These are phyloP conservation scores for Talaromyces nanjingensis DNA, from an alignment of 495 filamentous ascomycete species.

Conservation along the genomic window DNA sequence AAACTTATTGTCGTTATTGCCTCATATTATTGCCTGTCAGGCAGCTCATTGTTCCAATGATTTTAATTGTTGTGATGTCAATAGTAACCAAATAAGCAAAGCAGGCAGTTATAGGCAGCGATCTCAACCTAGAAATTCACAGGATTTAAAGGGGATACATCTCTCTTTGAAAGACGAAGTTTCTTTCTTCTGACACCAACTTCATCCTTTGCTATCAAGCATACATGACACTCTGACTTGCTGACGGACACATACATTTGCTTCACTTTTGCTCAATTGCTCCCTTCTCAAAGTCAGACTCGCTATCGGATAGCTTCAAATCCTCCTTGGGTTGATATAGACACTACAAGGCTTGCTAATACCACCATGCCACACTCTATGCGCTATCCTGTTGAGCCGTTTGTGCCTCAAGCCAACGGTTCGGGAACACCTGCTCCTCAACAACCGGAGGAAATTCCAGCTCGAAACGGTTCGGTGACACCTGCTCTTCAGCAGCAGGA, in stretches of 20 bases:
- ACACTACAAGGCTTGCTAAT: not conserved
- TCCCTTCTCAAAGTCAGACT: not conserved
- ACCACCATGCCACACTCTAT: not conserved
- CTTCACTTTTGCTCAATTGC: not conserved
- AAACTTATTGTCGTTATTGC: not conserved
- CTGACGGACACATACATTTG: not conserved
- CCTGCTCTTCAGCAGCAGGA: too few species aligned
- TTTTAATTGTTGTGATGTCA: not conserved
- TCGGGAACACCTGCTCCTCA: not conserved
- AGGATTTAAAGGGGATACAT: not conserved
- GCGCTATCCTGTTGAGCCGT: not conserved
- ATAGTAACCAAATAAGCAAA: not conserved
- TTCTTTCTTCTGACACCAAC: not conserved
- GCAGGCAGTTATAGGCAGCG: not conserved
- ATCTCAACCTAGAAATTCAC: not conserved
- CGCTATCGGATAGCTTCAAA: not conserved
- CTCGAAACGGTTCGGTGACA: too few species aligned
- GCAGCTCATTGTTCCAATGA: not conserved
- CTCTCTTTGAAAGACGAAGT: not conserved
- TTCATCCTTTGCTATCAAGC: not conserved
- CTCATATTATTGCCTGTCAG: not conserved
- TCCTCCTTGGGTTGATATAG: not conserved
- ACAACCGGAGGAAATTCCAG: not conserved
- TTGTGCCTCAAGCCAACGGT: not conserved
- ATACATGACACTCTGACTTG: not conserved